Evolutionary conservation across 179 eudicot genomes (phyloP).

Genomic region (Corrigiola litoralis): DNA sequence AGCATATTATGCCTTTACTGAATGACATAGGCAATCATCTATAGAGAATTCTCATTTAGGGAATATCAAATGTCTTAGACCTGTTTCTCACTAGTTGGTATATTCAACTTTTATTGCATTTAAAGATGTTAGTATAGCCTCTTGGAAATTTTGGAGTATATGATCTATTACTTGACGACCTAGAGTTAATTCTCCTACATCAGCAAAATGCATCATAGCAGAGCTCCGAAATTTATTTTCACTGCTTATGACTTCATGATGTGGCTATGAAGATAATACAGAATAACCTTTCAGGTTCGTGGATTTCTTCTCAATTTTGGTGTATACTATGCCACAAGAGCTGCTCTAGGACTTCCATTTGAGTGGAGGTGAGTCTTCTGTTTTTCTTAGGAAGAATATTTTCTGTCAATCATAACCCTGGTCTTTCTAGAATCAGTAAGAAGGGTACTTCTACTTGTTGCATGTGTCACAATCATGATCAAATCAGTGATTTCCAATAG

Average conservation of each 20-base stretch:
- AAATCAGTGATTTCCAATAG: background rate
- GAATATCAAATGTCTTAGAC: background rate
- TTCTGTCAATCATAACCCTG: background rate
- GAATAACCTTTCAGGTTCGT: conserved; percentile 60
- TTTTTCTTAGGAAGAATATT: background rate
- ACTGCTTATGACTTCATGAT: conserved; percentile 9
- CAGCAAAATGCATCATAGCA: background rate
- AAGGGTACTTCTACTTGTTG: background rate
- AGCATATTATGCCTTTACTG: background rate
- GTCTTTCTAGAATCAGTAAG: background rate
- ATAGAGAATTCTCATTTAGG: background rate
- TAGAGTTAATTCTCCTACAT: background rate
- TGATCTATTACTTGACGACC: background rate
- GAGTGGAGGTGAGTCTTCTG: conserved; percentile 75
- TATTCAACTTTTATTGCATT: conserved; percentile 7
- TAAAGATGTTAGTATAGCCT: background rate
- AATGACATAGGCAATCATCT: background rate
- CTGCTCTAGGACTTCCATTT: conserved; percentile 87
- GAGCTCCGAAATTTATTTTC: background rate
- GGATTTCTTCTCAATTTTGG: conserved; percentile 98
- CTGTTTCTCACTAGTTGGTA: background rate
- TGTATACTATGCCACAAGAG: conserved; percentile 94
- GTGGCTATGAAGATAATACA: conserved; percentile 4
- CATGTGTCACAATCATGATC: background rate
- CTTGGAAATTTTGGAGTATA: background rate